Conservation (phyloP, 768 basidiomycete genomes). For the Lactarius quietus region DNA sequence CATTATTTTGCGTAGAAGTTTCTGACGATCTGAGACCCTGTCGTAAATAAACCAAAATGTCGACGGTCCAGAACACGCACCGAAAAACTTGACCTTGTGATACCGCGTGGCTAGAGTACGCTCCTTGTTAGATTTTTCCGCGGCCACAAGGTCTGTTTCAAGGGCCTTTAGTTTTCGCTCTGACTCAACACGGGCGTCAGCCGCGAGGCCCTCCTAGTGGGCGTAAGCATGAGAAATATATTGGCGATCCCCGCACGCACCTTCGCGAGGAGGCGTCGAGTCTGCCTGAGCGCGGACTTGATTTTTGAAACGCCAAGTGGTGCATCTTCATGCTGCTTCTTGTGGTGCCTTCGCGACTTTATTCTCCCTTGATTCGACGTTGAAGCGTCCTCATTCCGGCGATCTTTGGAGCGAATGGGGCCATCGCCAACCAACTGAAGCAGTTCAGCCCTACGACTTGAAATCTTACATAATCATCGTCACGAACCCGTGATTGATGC, state of each 20-base stretch:
- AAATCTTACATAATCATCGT: background rate
- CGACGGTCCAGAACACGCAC: constrained; percentile 39
- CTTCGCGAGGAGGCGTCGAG: constrained; percentile 77
- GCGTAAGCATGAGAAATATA: background rate
- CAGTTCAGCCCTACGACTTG: background rate
- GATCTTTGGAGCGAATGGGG: constrained; percentile 15
- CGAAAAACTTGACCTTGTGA: constrained; percentile 93
- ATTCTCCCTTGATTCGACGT: background rate
- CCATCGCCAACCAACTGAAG: constrained; percentile 6
- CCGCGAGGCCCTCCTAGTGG: constrained; percentile 72
- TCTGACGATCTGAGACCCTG: constrained; percentile 67
- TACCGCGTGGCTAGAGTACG: constrained; percentile 72
- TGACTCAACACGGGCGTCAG: constrained; percentile 76
- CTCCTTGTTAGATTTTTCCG: constrained; percentile 63
- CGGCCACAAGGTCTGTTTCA: constrained; percentile 65
- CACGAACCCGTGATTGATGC: too few species aligned
- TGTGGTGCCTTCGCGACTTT: background rate
- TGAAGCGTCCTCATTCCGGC: constrained; percentile 1
- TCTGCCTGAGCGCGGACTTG: constrained; percentile 81
- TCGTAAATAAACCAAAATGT: background rate
- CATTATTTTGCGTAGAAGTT: constrained; percentile 72
- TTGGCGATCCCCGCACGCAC: constrained; percentile 36
- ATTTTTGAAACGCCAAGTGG: constrained; percentile 79
- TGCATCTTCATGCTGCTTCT: constrained; percentile 17
- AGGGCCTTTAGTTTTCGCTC: constrained; percentile 75